Percentiles rank a stretch among this genome's conserved stretches.
Conservation (phyloP, 495 filamentous ascomycete species). For the Endocarpon pusillum region DNA sequence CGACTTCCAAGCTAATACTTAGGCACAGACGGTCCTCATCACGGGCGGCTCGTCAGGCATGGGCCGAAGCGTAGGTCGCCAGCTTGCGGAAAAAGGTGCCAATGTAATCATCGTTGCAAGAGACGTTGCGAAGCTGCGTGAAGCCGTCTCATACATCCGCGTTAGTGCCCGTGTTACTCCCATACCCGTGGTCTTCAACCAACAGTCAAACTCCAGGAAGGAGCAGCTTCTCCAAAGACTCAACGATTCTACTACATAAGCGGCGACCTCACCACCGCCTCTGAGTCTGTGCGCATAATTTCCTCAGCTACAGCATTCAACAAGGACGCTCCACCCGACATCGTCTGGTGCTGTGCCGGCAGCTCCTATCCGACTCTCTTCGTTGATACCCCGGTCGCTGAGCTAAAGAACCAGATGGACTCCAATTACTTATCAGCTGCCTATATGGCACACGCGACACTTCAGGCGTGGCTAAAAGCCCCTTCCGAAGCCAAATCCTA, state of each 20-base stretch:
- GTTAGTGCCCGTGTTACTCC: constrained; percentile 19
- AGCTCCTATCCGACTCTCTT: constrained; percentile 61
- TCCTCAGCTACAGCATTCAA: constrained; percentile 74
- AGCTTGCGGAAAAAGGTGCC: constrained; percentile 70
- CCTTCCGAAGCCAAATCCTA: constrained; percentile 16
- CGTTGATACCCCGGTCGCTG: constrained; percentile 46
- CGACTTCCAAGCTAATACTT: background rate
- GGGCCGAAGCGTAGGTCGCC: constrained; percentile 54
- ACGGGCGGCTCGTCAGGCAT: constrained; percentile 91
- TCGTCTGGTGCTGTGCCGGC: constrained; percentile 88
- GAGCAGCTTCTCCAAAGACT: constrained; percentile 36
- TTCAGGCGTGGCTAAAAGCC: constrained; percentile 31
- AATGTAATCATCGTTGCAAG: constrained; percentile 74
- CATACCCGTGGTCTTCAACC: constrained; percentile 2
- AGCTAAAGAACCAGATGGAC: constrained; percentile 65
- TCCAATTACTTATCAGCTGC: constrained; percentile 82
- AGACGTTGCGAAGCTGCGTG: constrained; percentile 55
- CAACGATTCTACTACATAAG: constrained; percentile 75
- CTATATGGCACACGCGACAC: constrained; percentile 58
- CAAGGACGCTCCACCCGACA: constrained; percentile 49
- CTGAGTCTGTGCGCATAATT: constrained; percentile 50
- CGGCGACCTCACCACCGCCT: constrained; percentile 57
- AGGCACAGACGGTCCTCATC: constrained; percentile 57
- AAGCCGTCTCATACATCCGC: constrained; percentile 46
- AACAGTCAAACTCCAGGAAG: constrained; percentile 24